These are phyloP conservation scores for Rhodotorula glutinis DNA, from an alignment of 1,284 basidiomycete species.

Conservation along the genomic window DNA sequence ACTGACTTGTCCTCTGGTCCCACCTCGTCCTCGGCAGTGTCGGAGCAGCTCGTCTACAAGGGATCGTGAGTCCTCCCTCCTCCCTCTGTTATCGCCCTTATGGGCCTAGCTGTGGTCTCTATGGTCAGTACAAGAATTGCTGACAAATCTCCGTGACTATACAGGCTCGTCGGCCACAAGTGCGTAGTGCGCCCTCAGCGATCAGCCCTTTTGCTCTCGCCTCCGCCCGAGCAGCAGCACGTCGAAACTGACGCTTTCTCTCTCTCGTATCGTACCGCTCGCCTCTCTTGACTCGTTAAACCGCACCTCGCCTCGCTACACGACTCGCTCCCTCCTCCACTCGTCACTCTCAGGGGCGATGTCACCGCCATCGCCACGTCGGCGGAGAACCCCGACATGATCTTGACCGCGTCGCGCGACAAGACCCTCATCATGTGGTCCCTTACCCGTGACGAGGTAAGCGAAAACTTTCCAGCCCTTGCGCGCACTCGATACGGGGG, in stretches of 20 bases:
- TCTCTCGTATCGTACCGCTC: background rate
- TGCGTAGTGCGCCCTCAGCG: conserved; percentile 54
- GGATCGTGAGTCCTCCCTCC: conserved; percentile 54
- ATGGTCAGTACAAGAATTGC: no score
- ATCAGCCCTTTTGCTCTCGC: no score
- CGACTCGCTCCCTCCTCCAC: background rate
- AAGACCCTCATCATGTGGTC: conserved; percentile 99
- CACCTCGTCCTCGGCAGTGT: conserved; percentile 42
- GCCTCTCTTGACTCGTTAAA: background rate
- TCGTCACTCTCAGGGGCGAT: conserved; percentile 25
- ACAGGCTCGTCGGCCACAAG: conserved; percentile 97
- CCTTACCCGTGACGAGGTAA: conserved; percentile 82
- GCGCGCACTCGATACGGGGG: no score
- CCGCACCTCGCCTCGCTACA: conserved; percentile 19
- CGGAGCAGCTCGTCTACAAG: conserved; percentile 89
- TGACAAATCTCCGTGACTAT: conserved; percentile 71
- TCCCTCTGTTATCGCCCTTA: conserved; percentile 23
- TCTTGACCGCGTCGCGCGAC: conserved; percentile 58
- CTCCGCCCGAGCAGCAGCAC: no score
- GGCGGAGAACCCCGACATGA: conserved; percentile 46
- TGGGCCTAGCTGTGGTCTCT: no score
- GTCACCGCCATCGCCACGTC: conserved; percentile 48
- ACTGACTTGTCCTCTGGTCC: background rate
- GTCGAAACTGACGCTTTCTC: background rate
- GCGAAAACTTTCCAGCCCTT: background rate